Percentiles rank a stretch among this genome's conserved stretches.
Evolutionary conservation across 1,284 basidiomycete species (phyloP).

Genomic region (Microbotryum saponariae): DNA sequence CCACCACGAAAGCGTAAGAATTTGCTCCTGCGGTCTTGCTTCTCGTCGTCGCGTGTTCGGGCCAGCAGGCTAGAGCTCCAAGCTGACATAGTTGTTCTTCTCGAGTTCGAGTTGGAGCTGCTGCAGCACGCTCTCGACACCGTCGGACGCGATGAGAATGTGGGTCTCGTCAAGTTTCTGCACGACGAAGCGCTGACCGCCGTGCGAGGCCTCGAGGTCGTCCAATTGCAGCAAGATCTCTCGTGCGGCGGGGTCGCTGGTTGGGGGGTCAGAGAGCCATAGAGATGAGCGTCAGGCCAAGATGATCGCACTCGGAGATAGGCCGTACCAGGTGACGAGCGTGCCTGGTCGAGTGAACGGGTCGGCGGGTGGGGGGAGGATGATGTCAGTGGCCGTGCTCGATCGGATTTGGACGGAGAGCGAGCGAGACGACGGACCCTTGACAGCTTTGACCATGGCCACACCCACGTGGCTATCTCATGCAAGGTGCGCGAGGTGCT

Average conservation of each 20-base stretch:
- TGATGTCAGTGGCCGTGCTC: too few species aligned
- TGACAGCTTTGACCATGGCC: too few species aligned
- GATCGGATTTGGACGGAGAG: too few species aligned
- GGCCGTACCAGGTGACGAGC: slow-evolving; percentile 28
- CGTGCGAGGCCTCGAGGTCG: slow-evolving; percentile 43
- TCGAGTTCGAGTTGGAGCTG: slow-evolving; percentile 60
- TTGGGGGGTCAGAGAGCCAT: background rate
- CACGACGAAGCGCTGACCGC: slow-evolving; percentile 57
- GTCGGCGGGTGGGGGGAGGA: background rate
- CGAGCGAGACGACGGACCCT: too few species aligned
- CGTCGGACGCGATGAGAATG: slow-evolving; percentile 70
- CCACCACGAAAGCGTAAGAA: too few species aligned
- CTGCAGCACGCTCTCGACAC: slow-evolving; percentile 60
- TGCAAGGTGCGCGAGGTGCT: too few species aligned
- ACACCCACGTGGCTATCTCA: too few species aligned
- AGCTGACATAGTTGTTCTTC: slow-evolving; percentile 21
- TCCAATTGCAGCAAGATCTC: slow-evolving; percentile 78
- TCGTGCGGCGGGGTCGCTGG: slow-evolving; percentile 79
- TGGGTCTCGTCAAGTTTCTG: slow-evolving; percentile 80
- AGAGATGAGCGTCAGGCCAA: background rate
- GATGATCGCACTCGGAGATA: background rate
- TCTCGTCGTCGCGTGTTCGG: too few species aligned
- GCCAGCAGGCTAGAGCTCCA: slow-evolving; percentile 1
- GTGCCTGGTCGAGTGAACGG: slow-evolving; percentile 9
- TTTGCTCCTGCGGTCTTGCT: too few species aligned